A percentile compares a stretch with the other conserved stretches of the same genome.
Evolutionary conservation across 176 grass and related monocot species (phyloP).

Genomic region (Musa acuminata): DNA sequence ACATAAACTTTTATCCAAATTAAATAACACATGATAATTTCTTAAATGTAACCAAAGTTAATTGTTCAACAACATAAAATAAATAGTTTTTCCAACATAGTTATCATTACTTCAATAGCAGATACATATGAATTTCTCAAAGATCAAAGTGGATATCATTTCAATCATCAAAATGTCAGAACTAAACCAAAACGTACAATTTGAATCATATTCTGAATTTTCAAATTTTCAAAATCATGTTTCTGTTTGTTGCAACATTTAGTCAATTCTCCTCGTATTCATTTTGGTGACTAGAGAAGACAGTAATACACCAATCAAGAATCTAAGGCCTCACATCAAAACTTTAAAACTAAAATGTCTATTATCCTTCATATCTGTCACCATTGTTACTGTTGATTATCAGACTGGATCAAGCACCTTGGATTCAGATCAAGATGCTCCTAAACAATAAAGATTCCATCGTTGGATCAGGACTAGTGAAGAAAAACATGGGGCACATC

Average conservation of each 20-base stretch:
- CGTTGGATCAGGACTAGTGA: background rate
- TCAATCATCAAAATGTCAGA: too few species aligned
- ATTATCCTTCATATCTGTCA: background rate
- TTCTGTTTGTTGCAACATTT: too few species aligned
- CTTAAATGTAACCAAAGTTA: too few species aligned
- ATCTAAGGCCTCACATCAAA: background rate
- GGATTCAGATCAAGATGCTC: background rate
- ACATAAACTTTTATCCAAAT: too few species aligned
- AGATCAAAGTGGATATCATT: too few species aligned
- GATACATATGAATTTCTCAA: too few species aligned
- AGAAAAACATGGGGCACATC: background rate
- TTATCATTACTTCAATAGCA: too few species aligned
- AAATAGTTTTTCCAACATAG: too few species aligned
- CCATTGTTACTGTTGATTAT: background rate
- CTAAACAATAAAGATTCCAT: background rate
- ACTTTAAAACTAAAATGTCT: background rate
- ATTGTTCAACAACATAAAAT: too few species aligned
- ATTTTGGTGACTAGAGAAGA: background rate
- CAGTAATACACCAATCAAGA: background rate
- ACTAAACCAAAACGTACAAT: background rate
- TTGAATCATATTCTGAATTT: background rate
- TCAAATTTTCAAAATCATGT: background rate
- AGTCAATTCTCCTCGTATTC: background rate
- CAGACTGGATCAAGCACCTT: background rate
- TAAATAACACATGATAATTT: too few species aligned